Percentiles rank a stretch among this genome's conserved stretches.
Evolutionary conservation across 2,329 filamentous ascomycete genomes (phyloP).

Genomic region (Pyrenochaeta sp.): DNA sequence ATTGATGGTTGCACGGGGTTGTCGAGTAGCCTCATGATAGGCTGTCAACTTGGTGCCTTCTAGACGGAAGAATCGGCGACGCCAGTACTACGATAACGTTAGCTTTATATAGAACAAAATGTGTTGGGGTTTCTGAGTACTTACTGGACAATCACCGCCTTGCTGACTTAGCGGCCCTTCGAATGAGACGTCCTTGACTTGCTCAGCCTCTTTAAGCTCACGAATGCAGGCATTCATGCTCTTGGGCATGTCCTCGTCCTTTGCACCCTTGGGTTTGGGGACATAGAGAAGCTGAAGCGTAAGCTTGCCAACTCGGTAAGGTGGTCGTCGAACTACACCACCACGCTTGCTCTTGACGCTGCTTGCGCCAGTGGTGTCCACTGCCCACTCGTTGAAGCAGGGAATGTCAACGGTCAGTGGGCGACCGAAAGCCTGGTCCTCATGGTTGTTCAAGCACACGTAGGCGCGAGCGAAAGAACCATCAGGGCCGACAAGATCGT

Average conservation of each 20-base stretch:
- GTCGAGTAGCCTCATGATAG: slow-evolving; percentile 92
- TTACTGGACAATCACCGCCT: slow-evolving; percentile 95
- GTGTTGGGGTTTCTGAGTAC: slow-evolving; percentile 49
- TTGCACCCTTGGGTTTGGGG: slow-evolving; percentile 83
- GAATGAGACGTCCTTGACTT: slow-evolving; percentile 76
- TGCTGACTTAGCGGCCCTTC: slow-evolving; percentile 95
- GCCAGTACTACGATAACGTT: slow-evolving; percentile 77
- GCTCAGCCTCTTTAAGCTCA: slow-evolving; percentile 90
- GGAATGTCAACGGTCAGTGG: slow-evolving; percentile 88
- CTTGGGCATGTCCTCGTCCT: slow-evolving; percentile 98
- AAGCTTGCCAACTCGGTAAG: slow-evolving; percentile 96
- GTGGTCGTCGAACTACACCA: slow-evolving; percentile 78
- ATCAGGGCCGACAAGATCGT: slow-evolving; percentile 85
- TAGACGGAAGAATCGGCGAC: slow-evolving; percentile 95
- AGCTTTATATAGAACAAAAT: slow-evolving; percentile 4
- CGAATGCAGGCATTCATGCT: slow-evolving; percentile 97
- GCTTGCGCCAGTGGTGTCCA: slow-evolving; percentile 79
- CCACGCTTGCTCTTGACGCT: slow-evolving; percentile 93
- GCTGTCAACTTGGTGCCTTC: slow-evolving; percentile 90
- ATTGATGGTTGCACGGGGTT: slow-evolving; percentile 96
- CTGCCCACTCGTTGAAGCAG: slow-evolving; percentile 98
- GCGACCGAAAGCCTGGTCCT: slow-evolving; percentile 84
- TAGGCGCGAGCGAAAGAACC: slow-evolving; percentile 95
- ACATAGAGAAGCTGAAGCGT: slow-evolving; percentile 95
- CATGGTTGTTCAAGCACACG: slow-evolving; percentile 91